Conservation (phyloP, 192 early-diverging fungal species). For the Entomortierella chlamydospora region DNA sequence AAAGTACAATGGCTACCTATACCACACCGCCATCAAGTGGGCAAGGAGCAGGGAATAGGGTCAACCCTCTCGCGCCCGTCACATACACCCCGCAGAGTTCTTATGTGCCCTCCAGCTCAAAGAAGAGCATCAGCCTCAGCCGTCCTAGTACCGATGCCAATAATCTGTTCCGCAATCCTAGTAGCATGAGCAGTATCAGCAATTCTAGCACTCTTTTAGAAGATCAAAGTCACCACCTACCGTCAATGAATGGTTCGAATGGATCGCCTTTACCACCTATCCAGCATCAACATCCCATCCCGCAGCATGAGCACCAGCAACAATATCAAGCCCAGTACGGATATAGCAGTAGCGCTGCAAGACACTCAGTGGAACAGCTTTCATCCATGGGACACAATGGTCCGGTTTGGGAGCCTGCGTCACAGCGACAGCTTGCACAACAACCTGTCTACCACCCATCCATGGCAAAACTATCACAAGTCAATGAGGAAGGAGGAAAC, state of each 20-base stretch:
- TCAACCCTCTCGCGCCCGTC: constrained; percentile 40
- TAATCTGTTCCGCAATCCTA: not conserved
- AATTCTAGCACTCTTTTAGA: constrained; percentile 8
- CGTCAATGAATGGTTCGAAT: constrained; percentile 1
- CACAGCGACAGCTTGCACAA: constrained; percentile 26
- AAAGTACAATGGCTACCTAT: constrained; percentile 32
- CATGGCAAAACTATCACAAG: constrained; percentile 28
- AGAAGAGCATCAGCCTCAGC: constrained; percentile 13
- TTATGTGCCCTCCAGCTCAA: constrained; percentile 22
- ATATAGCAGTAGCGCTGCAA: constrained; percentile 13
- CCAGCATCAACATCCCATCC: constrained; percentile 27
- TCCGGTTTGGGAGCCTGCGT: constrained; percentile 26
- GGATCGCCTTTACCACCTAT: constrained; percentile 20
- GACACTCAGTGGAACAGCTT: constrained; percentile 27
- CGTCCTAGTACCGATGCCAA: constrained; percentile 4
- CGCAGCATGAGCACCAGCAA: constrained; percentile 14
- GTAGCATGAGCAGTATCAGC: constrained; percentile 7
- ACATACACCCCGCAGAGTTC: constrained; percentile 37
- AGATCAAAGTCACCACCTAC: not conserved
- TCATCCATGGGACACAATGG: constrained; percentile 17
- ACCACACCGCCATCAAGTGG: constrained; percentile 16
- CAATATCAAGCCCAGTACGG: constrained; percentile 21
- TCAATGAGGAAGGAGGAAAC: constrained; percentile 25
- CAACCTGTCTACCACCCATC: constrained; percentile 24
- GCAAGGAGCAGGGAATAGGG: constrained; percentile 9